Evolutionary conservation across 1,284 basidiomycete genomes (phyloP).

Genomic region (Trichosporon coremiiforme): DNA sequence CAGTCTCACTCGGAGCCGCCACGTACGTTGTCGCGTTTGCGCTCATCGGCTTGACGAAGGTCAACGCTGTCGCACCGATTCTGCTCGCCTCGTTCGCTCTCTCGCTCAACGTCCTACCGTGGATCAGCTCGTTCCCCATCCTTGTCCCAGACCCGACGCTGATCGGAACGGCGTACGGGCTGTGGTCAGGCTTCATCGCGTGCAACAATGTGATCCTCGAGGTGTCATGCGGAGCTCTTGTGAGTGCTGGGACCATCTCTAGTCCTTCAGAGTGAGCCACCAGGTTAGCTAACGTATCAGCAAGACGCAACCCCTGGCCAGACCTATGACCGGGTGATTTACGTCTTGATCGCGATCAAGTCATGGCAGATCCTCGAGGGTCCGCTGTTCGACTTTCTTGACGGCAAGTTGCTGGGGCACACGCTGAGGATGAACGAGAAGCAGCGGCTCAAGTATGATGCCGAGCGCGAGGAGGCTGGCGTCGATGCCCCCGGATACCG

Average conservation of each 20-base stretch:
- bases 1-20: constrained; percentile 36
- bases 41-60: constrained; percentile 49
- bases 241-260: not conserved
- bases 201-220: constrained; percentile 46
- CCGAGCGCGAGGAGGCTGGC: constrained; percentile 28
- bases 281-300: constrained; percentile 12
- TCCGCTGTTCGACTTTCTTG: constrained; percentile 37
- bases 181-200: constrained; percentile 39
- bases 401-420: constrained; percentile 38
- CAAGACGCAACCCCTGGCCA: constrained; percentile 46
- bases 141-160: constrained; percentile 47
- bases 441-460: constrained; percentile 34
- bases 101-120: constrained; percentile 49
- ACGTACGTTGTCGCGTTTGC: constrained; percentile 50
- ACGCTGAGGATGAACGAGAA: constrained; percentile 42
- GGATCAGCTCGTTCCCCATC: constrained; percentile 51
- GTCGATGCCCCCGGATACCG: constrained; percentile 24
- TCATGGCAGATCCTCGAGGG: constrained; percentile 48
- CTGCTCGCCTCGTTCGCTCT: constrained; percentile 49
- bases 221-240: constrained; percentile 47
- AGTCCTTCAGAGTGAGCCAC: too few relatives aligned
- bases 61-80: constrained; percentile 50
- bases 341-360: constrained; percentile 54
- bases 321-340: constrained; percentile 50
- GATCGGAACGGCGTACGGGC: constrained; percentile 52